Conservation (phyloP, 768 basidiomycete genomes). For the Clitopilus passeckerianus region DNA sequence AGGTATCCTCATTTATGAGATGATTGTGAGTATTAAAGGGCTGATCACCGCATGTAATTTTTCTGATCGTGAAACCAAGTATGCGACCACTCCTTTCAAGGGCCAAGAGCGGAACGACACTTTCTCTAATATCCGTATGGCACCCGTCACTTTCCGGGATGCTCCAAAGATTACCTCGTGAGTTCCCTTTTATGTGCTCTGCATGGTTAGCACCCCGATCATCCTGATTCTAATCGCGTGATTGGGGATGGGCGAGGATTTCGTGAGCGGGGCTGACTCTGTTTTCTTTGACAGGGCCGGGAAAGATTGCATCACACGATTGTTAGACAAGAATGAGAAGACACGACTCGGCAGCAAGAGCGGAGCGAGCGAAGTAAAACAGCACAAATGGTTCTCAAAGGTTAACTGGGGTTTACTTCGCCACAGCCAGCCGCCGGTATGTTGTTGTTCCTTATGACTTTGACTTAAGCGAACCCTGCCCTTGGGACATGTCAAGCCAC, state of each 20-base stretch:
- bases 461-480: slow-evolving; percentile 4
- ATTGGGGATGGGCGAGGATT: not conserved
- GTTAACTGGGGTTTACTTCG: slow-evolving; percentile 96
- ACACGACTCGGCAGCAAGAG: slow-evolving; percentile 85
- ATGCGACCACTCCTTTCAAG: slow-evolving; percentile 98
- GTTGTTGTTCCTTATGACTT: slow-evolving; percentile 22
- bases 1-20: slow-evolving; percentile 97
- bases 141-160: slow-evolving; percentile 85
- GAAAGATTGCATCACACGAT: slow-evolving; percentile 81
- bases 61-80: slow-evolving; percentile 47
- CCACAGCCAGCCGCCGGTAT: slow-evolving; percentile 88
- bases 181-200: slow-evolving; percentile 22
- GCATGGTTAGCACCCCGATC: slow-evolving; percentile 16
- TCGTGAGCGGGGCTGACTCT: not conserved
- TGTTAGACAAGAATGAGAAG: slow-evolving; percentile 90
- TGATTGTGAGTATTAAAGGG: slow-evolving; percentile 72
- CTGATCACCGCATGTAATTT: slow-evolving; percentile 12
- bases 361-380: slow-evolving; percentile 97
- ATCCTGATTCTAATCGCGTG: not conserved
- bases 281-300: slow-evolving; percentile 51
- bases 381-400: slow-evolving; percentile 96
- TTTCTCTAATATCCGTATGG: slow-evolving; percentile 89
- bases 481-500: not conserved
- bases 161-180: slow-evolving; percentile 72
- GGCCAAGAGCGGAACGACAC: slow-evolving; percentile 92